Evolutionary conservation across 2,329 filamentous ascomycete species (phyloP), one percentile per base, ranked within the genome.

Genomic region (Reticulascus tulasneorum): DNA sequence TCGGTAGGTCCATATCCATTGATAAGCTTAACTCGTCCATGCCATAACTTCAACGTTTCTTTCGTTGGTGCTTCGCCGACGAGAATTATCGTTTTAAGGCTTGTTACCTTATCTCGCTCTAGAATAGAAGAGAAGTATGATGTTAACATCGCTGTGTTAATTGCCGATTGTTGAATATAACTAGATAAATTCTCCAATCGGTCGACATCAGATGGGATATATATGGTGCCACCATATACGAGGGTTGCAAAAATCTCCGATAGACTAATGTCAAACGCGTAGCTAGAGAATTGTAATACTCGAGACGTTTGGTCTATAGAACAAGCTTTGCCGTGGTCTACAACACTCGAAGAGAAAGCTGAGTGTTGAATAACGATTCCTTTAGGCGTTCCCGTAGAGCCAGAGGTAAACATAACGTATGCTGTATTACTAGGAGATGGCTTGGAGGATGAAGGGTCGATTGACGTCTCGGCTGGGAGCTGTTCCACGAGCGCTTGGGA

Each of bases 1-100:
- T 37, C 35, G 12, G 35, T 23, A 12, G 35, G 35, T 1, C 35
- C 35, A 9, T 37, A 37, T 4, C 26, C 35, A 9, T 37, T 37
- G 27, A 20, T 24, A 11, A 37, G 27, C 6, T 12, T 17, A 3
- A 37, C 32, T 7, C 20, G 16, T 2, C 22, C 23, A 1, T 37
- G 32, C 18, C 35, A 27, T 30, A 5, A 29, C 23, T 20, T 19
- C 9, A 6, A 32, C 27, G 13, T 37, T 29, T 7, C 22, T 21
- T 12, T 37, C 35, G 7, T 20, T 37, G 13, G 32, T 23, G 19
- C 15, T 8, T 37, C 35, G 6, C 35, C 35, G 4, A 30, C 35
- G 27, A 37, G 12, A 4, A 32, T 20, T 2, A 37, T 13, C 6
- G 35, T 32, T 15, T n/a, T 24, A 11, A 37, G n/a, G 6, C 7